phyloP scores from a whole-genome alignment of 305 asterid species.

The Coffea humblotiana region DNA sequence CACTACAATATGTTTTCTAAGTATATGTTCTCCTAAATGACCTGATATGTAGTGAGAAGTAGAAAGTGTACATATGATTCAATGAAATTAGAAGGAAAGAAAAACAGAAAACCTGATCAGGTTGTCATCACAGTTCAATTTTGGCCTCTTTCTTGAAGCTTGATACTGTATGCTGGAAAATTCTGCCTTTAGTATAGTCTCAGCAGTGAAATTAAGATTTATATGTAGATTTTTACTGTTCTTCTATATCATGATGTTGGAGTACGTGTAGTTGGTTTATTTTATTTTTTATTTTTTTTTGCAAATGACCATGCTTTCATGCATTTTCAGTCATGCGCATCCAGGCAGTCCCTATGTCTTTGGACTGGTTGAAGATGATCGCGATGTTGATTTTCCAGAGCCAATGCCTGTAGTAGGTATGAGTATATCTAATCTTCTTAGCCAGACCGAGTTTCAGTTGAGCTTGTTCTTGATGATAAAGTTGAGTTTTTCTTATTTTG shows the following conservation, averaged over 20 bases:
- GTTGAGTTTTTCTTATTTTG: not conserved
- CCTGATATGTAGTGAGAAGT: no score
- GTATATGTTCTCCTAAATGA: not conserved
- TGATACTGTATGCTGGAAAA: not conserved
- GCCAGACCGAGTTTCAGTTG: slow-evolving; percentile 14
- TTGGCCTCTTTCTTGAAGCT: not conserved
- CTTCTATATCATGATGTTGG: not conserved
- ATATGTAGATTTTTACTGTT: not conserved
- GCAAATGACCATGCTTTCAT: slow-evolving; percentile 5
- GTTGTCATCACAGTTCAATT: not conserved
- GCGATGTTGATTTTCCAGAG: slow-evolving; percentile 91
- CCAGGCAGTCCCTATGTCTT: slow-evolving; percentile 98
- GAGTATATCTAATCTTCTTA: slow-evolving; percentile 18
- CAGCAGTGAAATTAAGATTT: not conserved
- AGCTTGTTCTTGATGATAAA: slow-evolving; percentile 1
- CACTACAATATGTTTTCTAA: not conserved
- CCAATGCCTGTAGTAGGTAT: slow-evolving; percentile 99
- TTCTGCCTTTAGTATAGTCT: not conserved
- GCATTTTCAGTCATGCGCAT: slow-evolving; percentile 83
- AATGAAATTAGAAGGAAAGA: not conserved
- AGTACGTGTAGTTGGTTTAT: not conserved
- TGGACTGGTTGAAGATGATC: slow-evolving; percentile 93
- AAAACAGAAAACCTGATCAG: not conserved
- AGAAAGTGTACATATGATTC: no score
- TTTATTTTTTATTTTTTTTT: not conserved